Base-by-base conservation (phyloP, 176 grass and related monocot species). In the Paspalum vaginatum region DNA sequence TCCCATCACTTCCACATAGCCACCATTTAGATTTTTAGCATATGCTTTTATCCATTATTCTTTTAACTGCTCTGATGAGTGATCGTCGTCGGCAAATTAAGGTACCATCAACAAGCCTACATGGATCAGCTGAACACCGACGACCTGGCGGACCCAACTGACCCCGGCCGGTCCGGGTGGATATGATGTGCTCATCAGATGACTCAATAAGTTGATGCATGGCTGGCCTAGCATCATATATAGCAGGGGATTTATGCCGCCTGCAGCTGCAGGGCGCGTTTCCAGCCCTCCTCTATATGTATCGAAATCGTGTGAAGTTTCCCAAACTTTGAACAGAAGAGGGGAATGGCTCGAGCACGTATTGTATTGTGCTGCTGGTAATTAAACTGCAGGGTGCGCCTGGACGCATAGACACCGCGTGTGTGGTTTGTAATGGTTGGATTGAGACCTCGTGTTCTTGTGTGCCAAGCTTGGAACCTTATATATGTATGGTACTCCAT, bases 111-210 rank as follows among this genome's bases (percentile, higher is more conserved):
- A 5, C 69, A 61, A 47, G 61, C 38, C 75, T 84, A 80, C 18
- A 60, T 88, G 69, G 76, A 88, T 38, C 81, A 84, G 76, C 61
- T 74, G 75, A 84, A 68, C 68, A 74, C 61, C 4, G 69, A 80
- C 22, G 81, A 75, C 70, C 75, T 88, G 69, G 52, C 17, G 42
- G 63, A 39, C 46, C 22, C 38, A 18, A 68, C 38, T 13, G 85
- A 37, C 26, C 85, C 72, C 46, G 46, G 40, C 3, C 61, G 43
- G 44, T 74, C 85, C 4, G 86, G 81, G 17, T 88, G 86, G 86
- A 88, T 84, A 11, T 88, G 75, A 88, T 7, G n/a, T 6, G 47
- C 51, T 74, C 67, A 8, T 32, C 32, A 32, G 74, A 68, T 4
- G 47, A 16, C 38, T 3, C 10, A 44, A 42, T 39, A 63, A 74